Percentiles rank a stretch among this genome's conserved stretches.
Evolutionary conservation across 371 early-diverging fungal species (phyloP).

Genomic region (Dinochytrium kinnereticum): DNA sequence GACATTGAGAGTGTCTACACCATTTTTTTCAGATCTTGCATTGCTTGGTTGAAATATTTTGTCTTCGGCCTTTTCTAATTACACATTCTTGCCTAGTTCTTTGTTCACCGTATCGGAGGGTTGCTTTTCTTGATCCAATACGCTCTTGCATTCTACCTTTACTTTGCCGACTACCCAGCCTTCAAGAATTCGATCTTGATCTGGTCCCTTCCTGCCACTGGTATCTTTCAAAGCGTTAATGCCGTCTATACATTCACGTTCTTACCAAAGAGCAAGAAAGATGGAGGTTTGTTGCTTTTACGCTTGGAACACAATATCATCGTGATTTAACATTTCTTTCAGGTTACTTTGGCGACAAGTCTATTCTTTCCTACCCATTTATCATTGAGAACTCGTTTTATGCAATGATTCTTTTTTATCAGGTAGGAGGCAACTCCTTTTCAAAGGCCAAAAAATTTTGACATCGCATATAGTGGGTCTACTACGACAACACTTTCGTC

Average conservation of each 20-base stretch:
- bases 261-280: conserved; percentile 35
- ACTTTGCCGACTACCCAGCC: conserved; percentile 33
- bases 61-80: no score
- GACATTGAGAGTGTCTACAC: no score
- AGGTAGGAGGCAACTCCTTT: no score
- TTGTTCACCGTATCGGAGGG: conserved; percentile 33
- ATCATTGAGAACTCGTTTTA: conserved; percentile 43
- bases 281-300: conserved; percentile 7
- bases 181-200: conserved; percentile 25
- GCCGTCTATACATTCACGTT: conserved; percentile 40
- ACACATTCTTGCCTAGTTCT: no score
- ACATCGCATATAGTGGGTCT: conserved; percentile 33
- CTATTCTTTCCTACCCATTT: conserved; percentile 33
- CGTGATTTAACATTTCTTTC: background rate
- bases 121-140: conserved; percentile 33
- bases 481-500: conserved; percentile 32
- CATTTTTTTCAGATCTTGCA: background rate
- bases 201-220: conserved; percentile 37
- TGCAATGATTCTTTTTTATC: conserved; percentile 36
- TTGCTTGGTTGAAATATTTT: background rate
- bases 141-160: conserved; percentile 27
- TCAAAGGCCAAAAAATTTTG: no score
- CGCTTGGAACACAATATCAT: background rate
- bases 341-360: conserved; percentile 38
- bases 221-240: conserved; percentile 34